Evolutionary conservation across 2,329 filamentous ascomycete genomes (phyloP).

Genomic region (Penicillium psychrosexuale): DNA sequence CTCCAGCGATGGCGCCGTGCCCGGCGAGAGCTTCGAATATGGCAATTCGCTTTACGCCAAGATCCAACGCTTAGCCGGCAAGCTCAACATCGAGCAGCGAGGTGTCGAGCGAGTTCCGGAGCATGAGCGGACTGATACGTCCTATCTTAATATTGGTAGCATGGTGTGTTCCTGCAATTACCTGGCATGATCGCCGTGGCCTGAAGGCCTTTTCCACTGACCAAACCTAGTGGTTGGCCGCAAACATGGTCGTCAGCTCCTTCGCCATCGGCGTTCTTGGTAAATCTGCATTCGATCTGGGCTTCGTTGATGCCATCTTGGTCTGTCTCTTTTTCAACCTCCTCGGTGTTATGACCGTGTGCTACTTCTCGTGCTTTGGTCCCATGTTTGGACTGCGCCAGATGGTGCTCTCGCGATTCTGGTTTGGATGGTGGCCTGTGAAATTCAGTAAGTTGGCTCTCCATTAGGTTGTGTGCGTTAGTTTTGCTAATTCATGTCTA

Average conservation of each 20-base stretch:
- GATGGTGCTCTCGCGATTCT: constrained; percentile 76
- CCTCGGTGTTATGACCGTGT: constrained; percentile 68
- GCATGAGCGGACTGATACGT: constrained; percentile 64
- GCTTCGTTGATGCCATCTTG: constrained; percentile 69
- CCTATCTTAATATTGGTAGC: constrained; percentile 65
- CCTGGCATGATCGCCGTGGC: constrained; percentile 6
- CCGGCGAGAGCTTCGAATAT: constrained; percentile 57
- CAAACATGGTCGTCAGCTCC: constrained; percentile 73
- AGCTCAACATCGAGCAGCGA: constrained; percentile 67
- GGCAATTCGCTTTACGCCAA: constrained; percentile 57
- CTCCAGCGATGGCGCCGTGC: constrained; percentile 46
- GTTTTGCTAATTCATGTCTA: constrained; percentile 23
- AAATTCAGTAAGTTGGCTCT: constrained; percentile 56
- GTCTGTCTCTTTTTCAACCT: constrained; percentile 73
- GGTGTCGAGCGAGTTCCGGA: constrained; percentile 73
- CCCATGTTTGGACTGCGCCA: constrained; percentile 71
- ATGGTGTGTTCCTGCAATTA: constrained; percentile 54
- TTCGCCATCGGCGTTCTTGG: constrained; percentile 73
- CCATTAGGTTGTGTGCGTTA: neutral
- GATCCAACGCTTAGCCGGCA: constrained; percentile 61
- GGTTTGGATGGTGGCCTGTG: constrained; percentile 69
- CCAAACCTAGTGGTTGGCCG: constrained; percentile 64
- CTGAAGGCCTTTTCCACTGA: constrained; percentile 22
- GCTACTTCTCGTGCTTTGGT: constrained; percentile 75
- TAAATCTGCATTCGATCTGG: constrained; percentile 65